These are phyloP conservation scores for Talaromyces sp. DNA, from an alignment of 2,329 filamentous ascomycete genomes.

Conservation along the genomic window DNA sequence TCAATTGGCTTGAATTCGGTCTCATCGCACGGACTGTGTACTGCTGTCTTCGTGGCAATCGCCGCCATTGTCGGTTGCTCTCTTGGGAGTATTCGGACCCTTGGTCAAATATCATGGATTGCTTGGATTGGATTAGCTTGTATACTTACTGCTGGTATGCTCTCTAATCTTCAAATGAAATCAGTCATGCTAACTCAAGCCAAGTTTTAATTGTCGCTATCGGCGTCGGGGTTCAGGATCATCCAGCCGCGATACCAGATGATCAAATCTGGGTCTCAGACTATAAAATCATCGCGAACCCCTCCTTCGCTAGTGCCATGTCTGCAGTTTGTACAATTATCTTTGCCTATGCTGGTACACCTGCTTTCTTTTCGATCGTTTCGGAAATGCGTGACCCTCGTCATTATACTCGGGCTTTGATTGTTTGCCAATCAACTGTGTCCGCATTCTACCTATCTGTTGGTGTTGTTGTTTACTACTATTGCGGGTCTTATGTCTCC, in stretches of 20 bases:
- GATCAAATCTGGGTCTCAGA: slow-evolving; percentile 14
- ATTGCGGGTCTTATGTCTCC: slow-evolving; percentile 50
- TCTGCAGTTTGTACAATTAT: slow-evolving; percentile 33
- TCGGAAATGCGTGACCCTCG: slow-evolving; percentile 43
- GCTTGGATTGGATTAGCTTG: slow-evolving; percentile 36
- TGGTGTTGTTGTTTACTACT: slow-evolving; percentile 50
- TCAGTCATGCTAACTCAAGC: background rate
- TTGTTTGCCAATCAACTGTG: slow-evolving; percentile 37
- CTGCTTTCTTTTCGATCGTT: slow-evolving; percentile 40
- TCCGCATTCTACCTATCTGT: slow-evolving; percentile 40
- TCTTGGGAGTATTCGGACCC: slow-evolving; percentile 39
- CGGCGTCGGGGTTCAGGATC: slow-evolving; percentile 17
- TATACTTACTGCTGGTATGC: slow-evolving; percentile 17
- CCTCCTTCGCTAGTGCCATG: slow-evolving; percentile 31
- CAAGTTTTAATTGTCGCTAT: slow-evolving; percentile 19
- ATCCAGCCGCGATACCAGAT: slow-evolving; percentile 9
- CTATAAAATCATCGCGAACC: slow-evolving; percentile 24
- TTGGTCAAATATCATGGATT: slow-evolving; percentile 37
- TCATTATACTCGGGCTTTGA: slow-evolving; percentile 35
- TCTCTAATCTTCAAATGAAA: too few relatives aligned
- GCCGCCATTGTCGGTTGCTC: slow-evolving; percentile 25
- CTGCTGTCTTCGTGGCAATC: slow-evolving; percentile 30
- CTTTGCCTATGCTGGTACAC: slow-evolving; percentile 32
- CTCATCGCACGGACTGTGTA: slow-evolving; percentile 40
- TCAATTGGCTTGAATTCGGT: slow-evolving; percentile 48